Evolutionary conservation across 2,329 filamentous ascomycete genomes (phyloP), one percentile per base, ranked within the genome.

Genomic region (Massarina eburnea): DNA sequence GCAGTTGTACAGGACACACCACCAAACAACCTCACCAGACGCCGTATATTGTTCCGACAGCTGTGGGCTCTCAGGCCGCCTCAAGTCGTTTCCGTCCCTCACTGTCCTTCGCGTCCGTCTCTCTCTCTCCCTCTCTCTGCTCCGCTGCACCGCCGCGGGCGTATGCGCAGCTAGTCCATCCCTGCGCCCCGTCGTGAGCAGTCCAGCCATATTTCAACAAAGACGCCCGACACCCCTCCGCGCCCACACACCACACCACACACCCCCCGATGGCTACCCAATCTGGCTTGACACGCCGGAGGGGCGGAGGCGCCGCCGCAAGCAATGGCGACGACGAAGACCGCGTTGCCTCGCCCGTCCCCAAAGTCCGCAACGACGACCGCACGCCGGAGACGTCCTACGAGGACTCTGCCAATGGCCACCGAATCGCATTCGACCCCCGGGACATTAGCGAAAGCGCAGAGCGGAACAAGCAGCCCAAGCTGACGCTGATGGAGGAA

Each of bases 401-500:
- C 78, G 88, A 91, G 75, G 91, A 71, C 64, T 75, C 87, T 71
- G 92, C 95, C 74, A 96, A 96, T 76, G 94, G 94, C 58, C 94
- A 97, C 81, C 96, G 95, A 80, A 97, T 99, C 72, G 94, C 91
- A 47, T 99, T 90, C 71, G 94, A 99, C 72, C 94, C 94, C 48
- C 82, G 92, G 72, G 94, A 99, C 73, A 95, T 99, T 65, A 95
- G 87, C 76, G 94, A 99, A 80, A 96, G 85, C 73, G 90, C 88
- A 59, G 94, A 99, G 79, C 80, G 94, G 70, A 94, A 83, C 80
- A 97, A 96, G 78, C 92, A 97, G 78, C 94, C 94, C 38, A 99
- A 97, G 79, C 78, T 99, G 69, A 99, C 94, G 30, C 78, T 99
- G 69, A 99, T 99, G 94, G 94, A 99, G 76, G 94, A 99, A 76